Percentiles rank a stretch among this genome's conserved stretches.
phyloP scores from a whole-genome alignment of 2,329 filamentous ascomycete genomes.

The Hypoxylon sp. region DNA sequence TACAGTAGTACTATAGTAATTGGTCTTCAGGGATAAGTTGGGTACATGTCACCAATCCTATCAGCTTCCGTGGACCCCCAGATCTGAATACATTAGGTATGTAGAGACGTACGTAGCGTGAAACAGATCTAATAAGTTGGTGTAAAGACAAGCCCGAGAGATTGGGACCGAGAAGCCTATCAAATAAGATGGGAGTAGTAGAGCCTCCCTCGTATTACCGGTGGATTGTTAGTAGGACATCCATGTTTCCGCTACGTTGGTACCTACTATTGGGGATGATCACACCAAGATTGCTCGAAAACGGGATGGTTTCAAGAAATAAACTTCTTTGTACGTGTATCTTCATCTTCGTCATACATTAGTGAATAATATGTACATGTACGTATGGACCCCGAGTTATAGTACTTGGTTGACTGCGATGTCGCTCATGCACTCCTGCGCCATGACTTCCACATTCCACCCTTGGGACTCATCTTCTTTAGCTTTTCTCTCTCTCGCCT shows the following conservation, averaged over 20 bases:
- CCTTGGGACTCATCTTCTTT: not conserved
- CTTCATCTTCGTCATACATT: not conserved
- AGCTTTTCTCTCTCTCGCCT: not conserved
- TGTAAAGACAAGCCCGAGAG: slow-evolving; percentile 13
- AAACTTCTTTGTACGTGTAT: not conserved
- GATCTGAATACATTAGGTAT: slow-evolving; percentile 8
- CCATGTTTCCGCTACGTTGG: slow-evolving; percentile 16
- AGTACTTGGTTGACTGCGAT: slow-evolving; percentile 22
- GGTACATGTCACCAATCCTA: not conserved
- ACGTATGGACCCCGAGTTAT: slow-evolving; percentile 12
- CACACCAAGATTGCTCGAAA: slow-evolving; percentile 4
- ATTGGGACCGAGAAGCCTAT: slow-evolving; percentile 13
- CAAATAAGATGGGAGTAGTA: not conserved
- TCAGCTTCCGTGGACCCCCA: slow-evolving; percentile 6
- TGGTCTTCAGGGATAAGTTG: not conserved
- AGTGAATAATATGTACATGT: not conserved
- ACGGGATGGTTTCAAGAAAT: not conserved
- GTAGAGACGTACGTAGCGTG: slow-evolving; percentile 5
- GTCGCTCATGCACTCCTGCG: slow-evolving; percentile 9
- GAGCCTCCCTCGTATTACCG: slow-evolving; percentile 14
- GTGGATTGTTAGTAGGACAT: slow-evolving; percentile 9
- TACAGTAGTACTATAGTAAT: too few species aligned
- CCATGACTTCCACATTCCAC: not conserved
- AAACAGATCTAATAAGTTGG: slow-evolving; percentile 29
- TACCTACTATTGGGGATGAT: not conserved